phyloP scores from a whole-genome alignment of 148 eudicot species.

The Salicornia ramosissima region DNA sequence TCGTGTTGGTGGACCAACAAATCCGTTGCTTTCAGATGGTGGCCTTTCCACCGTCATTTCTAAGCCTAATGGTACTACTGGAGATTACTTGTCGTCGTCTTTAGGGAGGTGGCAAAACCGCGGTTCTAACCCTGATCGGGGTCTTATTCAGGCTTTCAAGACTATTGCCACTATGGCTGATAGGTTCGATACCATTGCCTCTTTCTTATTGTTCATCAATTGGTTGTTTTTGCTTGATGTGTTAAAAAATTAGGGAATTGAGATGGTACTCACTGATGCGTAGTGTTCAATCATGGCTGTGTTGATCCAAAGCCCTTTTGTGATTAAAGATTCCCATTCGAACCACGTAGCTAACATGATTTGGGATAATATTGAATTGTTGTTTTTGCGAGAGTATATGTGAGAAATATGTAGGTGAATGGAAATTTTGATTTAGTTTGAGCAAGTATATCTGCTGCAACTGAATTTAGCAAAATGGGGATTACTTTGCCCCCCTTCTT shows the following conservation, averaged over 20 bases:
- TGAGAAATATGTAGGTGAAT: too few species aligned
- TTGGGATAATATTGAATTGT: too few species aligned
- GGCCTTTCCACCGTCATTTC: slow-evolving; percentile 75
- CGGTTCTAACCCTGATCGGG: slow-evolving; percentile 66
- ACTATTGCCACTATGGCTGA: slow-evolving; percentile 85
- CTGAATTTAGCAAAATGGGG: neutral
- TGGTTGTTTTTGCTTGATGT: neutral
- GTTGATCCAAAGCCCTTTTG: too few species aligned
- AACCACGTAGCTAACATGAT: too few species aligned
- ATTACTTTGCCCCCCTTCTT: neutral
- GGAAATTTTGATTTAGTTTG: too few species aligned
- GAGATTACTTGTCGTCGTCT: slow-evolving; percentile 59
- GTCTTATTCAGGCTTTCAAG: slow-evolving; percentile 60
- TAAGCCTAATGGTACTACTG: slow-evolving; percentile 60
- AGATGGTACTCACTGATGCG: too few species aligned
- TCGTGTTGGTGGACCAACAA: slow-evolving; percentile 82
- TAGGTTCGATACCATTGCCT: slow-evolving; percentile 36
- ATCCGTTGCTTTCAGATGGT: slow-evolving; percentile 66
- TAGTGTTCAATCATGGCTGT: too few species aligned
- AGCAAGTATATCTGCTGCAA: too few species aligned
- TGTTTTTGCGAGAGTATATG: too few species aligned
- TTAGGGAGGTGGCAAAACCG: slow-evolving; percentile 85
- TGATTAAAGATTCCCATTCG: too few species aligned
- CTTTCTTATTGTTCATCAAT: neutral
- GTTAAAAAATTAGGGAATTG: too few species aligned